Evolutionary conservation across 2,329 filamentous ascomycete species (phyloP).

Genomic region (Aspergillus alliaceus): DNA sequence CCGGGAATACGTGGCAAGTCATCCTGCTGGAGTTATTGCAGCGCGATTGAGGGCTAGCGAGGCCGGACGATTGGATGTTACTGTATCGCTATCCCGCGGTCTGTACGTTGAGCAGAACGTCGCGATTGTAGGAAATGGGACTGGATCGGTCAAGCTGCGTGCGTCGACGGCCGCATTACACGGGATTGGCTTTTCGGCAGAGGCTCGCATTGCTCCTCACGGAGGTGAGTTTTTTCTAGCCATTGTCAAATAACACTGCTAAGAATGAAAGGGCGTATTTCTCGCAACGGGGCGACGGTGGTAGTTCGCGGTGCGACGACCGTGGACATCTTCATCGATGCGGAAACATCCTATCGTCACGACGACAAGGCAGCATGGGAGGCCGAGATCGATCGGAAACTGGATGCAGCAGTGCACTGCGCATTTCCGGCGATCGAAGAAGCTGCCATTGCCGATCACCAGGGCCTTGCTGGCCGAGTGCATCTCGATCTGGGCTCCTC

Average conservation of each 20-base stretch:
- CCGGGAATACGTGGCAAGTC: conserved; percentile 14
- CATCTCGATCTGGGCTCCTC: conserved; percentile 4
- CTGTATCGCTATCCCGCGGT: not conserved
- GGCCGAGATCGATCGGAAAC: not conserved
- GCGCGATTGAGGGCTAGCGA: conserved; percentile 4
- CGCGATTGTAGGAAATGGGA: not conserved
- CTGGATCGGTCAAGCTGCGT: not conserved
- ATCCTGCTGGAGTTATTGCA: conserved; percentile 9
- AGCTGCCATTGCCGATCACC: conserved; percentile 4
- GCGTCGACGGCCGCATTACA: not conserved
- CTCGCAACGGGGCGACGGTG: not conserved
- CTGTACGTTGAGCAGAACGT: not conserved
- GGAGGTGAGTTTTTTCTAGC: not conserved
- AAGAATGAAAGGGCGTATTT: not conserved
- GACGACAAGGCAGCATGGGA: not conserved
- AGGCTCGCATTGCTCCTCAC: not conserved
- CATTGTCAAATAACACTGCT: not conserved
- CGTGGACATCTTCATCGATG: conserved; percentile 8
- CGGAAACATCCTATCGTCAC: conserved; percentile 10
- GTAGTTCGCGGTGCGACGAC: not conserved
- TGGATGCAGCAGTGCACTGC: not conserved
- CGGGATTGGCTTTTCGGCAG: not conserved
- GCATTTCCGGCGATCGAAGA: not conserved
- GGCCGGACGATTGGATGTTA: not conserved
- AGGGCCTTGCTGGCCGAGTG: not conserved